Evolutionary conservation across 148 eudicot genomes (phyloP).

Genomic region (Polygonum aviculare): DNA sequence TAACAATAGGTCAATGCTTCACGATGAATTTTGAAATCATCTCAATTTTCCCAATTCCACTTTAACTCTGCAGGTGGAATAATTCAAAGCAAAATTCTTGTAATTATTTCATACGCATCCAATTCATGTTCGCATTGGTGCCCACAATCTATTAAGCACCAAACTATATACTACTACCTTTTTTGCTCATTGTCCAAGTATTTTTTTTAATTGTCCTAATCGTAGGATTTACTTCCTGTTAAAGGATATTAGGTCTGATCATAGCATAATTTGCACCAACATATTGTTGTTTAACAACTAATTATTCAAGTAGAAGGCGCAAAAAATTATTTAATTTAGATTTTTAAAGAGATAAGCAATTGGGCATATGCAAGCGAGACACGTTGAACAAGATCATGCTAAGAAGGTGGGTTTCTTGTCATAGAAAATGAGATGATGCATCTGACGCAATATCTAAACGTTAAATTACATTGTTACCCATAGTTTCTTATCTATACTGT

Average conservation of each 20-base stretch:
- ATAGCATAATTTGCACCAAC: background rate
- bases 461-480: too few species aligned
- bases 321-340: background rate
- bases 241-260: background rate
- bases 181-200: background rate
- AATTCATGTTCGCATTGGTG: background rate
- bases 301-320: too few species aligned
- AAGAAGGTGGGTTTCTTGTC: too few species aligned
- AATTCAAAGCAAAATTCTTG: background rate
- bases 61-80: background rate
- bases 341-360: background rate
- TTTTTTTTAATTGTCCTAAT: background rate
- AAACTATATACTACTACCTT: background rate
- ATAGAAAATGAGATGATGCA: too few species aligned
- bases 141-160: background rate
- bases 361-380: background rate
- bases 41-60: background rate
- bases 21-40: background rate
- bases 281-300: background rate
- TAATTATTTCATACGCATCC: background rate
- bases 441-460: too few species aligned
- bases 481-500: background rate
- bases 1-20: too few species aligned
- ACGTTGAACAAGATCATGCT: background rate
- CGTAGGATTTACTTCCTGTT: background rate